Evolutionary conservation across 148 eudicot genomes (phyloP).

Genomic region (Diospyros lotus): DNA sequence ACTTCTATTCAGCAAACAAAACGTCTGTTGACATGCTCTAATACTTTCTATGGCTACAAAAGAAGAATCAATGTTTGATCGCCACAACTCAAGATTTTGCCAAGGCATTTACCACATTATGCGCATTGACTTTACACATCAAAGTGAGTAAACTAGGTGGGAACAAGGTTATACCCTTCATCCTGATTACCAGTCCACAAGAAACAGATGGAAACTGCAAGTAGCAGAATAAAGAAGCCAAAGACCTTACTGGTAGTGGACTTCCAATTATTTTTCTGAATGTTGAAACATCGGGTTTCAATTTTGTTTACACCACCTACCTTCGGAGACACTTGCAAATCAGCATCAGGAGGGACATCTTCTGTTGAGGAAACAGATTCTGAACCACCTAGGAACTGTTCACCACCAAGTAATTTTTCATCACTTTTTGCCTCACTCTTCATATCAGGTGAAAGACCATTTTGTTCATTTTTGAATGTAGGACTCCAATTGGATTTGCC

Average conservation of each 20-base stretch:
- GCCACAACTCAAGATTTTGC: neutral
- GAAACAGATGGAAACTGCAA: slow-evolving; percentile 35
- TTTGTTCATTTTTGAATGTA: slow-evolving; percentile 32
- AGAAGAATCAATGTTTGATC: neutral
- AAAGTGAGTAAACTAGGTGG: slow-evolving; percentile 48
- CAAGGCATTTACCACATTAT: neutral
- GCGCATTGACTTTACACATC: neutral
- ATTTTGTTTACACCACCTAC: slow-evolving; percentile 19
- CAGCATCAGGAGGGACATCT: slow-evolving; percentile 22
- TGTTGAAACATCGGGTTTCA: slow-evolving; percentile 13
- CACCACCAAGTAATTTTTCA: slow-evolving; percentile 21
- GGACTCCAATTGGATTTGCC: slow-evolving; percentile 40
- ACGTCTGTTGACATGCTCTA: neutral
- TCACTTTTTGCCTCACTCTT: slow-evolving; percentile 12
- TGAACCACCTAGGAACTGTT: slow-evolving; percentile 27
- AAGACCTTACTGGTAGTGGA: slow-evolving; percentile 17
- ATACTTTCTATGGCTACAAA: neutral
- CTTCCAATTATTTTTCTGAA: slow-evolving; percentile 23
- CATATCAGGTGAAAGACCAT: slow-evolving; percentile 20
- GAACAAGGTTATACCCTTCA: slow-evolving; percentile 46
- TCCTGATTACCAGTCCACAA: slow-evolving; percentile 35
- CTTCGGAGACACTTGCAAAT: slow-evolving; percentile 20
- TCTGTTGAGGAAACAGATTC: slow-evolving; percentile 81
- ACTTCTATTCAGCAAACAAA: neutral
- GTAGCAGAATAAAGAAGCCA: slow-evolving; percentile 28